phyloP scores from a whole-genome alignment of 805 yeast species.

The Saccharomycopsis malanga region DNA sequence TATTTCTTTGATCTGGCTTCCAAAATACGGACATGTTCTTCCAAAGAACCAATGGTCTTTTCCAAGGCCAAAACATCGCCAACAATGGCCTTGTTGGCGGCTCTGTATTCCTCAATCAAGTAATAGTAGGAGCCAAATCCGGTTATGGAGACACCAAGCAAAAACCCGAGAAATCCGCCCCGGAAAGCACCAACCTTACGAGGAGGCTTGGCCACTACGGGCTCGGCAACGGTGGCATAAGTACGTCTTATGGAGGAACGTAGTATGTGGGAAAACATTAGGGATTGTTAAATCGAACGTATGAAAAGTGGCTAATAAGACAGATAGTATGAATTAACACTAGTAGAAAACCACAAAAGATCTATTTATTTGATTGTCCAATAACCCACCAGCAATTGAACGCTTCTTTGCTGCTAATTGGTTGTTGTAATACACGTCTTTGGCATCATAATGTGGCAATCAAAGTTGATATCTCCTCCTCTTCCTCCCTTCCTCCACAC shows the following conservation, averaged over 20 bases:
- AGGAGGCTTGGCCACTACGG: conserved; percentile 8
- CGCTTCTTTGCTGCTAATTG: too few relatives aligned
- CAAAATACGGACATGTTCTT: conserved; percentile 57
- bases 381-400: too few relatives aligned
- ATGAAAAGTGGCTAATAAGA: too few relatives aligned
- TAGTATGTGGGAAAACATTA: neutral
- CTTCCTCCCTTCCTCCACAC: too few relatives aligned
- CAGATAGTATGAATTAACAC: too few relatives aligned
- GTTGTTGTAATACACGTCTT: too few relatives aligned
- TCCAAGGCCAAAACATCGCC: conserved; percentile 70
- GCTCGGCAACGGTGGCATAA: neutral
- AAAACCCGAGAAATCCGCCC: conserved; percentile 63
- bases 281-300: too few relatives aligned
- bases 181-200: conserved; percentile 36
- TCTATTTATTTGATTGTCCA: too few relatives aligned
- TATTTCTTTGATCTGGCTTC: conserved; percentile 33
- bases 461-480: too few relatives aligned
- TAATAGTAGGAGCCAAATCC: conserved; percentile 75
- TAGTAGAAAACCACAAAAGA: too few relatives aligned
- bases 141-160: conserved; percentile 67
- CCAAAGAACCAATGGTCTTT: conserved; percentile 58
- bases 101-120: conserved; percentile 68
- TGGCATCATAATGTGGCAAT: too few relatives aligned
- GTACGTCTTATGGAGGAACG: neutral
- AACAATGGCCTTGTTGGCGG: conserved; percentile 62